Evolutionary conservation across 2,329 filamentous ascomycete species (phyloP).

Genomic region (Fusarium brachygibbosum): DNA sequence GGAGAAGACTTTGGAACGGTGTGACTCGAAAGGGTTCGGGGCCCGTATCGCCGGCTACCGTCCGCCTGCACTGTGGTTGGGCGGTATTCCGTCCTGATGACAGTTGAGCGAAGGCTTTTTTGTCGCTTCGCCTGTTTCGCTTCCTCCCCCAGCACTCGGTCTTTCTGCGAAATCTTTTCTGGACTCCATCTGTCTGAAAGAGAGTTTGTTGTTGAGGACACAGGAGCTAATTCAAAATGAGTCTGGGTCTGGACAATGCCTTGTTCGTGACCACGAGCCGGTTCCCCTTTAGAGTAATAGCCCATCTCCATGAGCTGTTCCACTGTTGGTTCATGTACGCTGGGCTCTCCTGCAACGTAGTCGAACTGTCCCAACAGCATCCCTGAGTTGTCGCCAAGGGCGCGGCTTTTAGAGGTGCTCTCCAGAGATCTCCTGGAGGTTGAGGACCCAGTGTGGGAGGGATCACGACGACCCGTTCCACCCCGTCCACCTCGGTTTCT

Average conservation of each 20-base stretch:
- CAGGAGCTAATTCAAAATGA: not conserved
- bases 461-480: not conserved
- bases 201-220: conserved; percentile 8
- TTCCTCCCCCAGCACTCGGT: conserved; percentile 10
- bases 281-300: conserved; percentile 2
- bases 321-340: conserved; percentile 60
- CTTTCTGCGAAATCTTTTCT: conserved; percentile 25
- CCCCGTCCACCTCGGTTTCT: not conserved
- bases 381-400: not conserved
- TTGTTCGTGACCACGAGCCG: not conserved
- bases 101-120: not conserved
- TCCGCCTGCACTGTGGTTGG: not conserved
- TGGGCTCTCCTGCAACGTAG: not conserved
- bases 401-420: not conserved
- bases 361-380: not conserved
- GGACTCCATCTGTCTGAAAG: conserved; percentile 39
- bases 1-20: not conserved
- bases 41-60: conserved; percentile 2
- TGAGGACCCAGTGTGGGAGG: not conserved
- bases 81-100: conserved; percentile 10
- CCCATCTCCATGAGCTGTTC: conserved; percentile 57
- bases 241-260: not conserved
- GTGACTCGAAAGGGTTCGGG: not conserved
- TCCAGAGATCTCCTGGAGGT: not conserved
- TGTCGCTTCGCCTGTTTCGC: not conserved